These are phyloP conservation scores for Diaporthe sp. DNA, from an alignment of 2,329 filamentous ascomycete genomes.

Conservation along the genomic window DNA sequence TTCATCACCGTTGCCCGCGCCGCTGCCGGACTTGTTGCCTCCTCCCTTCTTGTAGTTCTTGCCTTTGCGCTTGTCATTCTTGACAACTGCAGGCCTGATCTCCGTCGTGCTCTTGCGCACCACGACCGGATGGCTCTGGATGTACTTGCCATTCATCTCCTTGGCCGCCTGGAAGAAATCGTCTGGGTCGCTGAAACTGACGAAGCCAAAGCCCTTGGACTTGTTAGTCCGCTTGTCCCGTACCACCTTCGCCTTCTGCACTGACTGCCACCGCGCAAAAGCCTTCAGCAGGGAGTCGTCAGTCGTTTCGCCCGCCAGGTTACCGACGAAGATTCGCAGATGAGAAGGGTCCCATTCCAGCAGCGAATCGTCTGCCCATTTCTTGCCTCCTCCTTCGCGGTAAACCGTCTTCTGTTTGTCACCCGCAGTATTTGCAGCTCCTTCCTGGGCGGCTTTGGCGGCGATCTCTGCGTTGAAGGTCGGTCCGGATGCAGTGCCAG, in stretches of 20 bases:
- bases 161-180: constrained; percentile 97
- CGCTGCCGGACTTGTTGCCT: constrained; percentile 49
- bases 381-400: constrained; percentile 89
- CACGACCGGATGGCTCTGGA: constrained; percentile 93
- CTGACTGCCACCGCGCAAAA: constrained; percentile 87
- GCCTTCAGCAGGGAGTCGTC: constrained; percentile 96
- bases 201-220: constrained; percentile 96
- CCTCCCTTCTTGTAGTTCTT: constrained; percentile 61
- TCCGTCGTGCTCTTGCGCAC: constrained; percentile 92
- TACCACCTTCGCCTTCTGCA: constrained; percentile 93
- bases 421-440: constrained; percentile 62
- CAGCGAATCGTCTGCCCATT: constrained; percentile 89
- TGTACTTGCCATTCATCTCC: constrained; percentile 99
- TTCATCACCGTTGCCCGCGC: constrained; percentile 49
- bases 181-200: constrained; percentile 94
- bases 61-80: constrained; percentile 69
- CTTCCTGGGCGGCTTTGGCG: constrained; percentile 55
- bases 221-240: constrained; percentile 97
- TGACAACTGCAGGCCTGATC: constrained; percentile 81
- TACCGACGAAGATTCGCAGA: constrained; percentile 95
- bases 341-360: constrained; percentile 97
- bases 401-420: constrained; percentile 88
- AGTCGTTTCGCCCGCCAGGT: constrained; percentile 96
- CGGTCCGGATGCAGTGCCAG: constrained; percentile 47
- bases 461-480: constrained; percentile 49